Percentiles rank a stretch among this genome's conserved stretches.
These are phyloP conservation scores for Euphorbia peplus DNA, from an alignment of 345 rosid species.

Conservation along the genomic window DNA sequence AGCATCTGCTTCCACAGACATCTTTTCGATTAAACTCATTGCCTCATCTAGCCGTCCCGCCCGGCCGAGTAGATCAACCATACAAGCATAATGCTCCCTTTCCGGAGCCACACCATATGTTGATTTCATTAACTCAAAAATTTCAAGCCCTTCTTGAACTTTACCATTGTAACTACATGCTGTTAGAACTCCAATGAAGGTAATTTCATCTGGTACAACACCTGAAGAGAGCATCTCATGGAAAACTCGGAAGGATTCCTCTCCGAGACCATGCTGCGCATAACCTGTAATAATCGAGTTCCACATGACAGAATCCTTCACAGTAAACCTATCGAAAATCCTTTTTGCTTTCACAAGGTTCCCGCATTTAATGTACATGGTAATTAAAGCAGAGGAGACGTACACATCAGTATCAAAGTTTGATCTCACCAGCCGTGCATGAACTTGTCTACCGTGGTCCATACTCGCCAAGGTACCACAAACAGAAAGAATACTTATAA, in stretches of 20 bases:
- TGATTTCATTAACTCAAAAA: slow-evolving; percentile 64
- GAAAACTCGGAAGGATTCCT: slow-evolving; percentile 61
- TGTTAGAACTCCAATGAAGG: slow-evolving; percentile 70
- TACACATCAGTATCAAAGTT: slow-evolving; percentile 64
- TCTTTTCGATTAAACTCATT: slow-evolving; percentile 52
- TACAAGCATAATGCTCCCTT: slow-evolving; percentile 73
- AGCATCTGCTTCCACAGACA: slow-evolving; percentile 76
- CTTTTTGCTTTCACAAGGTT: slow-evolving; percentile 59
- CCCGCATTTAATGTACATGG: slow-evolving; percentile 79
- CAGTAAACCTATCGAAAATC: slow-evolving; percentile 52
- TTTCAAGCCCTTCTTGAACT: slow-evolving; percentile 55
- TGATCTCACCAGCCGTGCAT: slow-evolving; percentile 56
- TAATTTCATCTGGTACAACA: slow-evolving; percentile 58
- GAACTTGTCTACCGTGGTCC: slow-evolving; percentile 71
- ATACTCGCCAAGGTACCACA: slow-evolving; percentile 67
- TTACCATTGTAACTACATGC: slow-evolving; percentile 79
- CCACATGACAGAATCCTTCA: slow-evolving; percentile 79
- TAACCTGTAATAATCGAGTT: slow-evolving; percentile 73
- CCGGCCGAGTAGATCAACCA: slow-evolving; percentile 82
- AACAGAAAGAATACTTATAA: slow-evolving; percentile 67
- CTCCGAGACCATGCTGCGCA: slow-evolving; percentile 71
- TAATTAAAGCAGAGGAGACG: slow-evolving; percentile 73
- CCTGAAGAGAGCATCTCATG: slow-evolving; percentile 53
- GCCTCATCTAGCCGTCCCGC: slow-evolving; percentile 67
- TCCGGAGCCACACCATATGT: slow-evolving; percentile 44